Evolutionary conservation across 176 grass and related monocot genomes (phyloP), one percentile per base, ranked within the genome.

Genomic region (Hsuehochloa calcarea): DNA sequence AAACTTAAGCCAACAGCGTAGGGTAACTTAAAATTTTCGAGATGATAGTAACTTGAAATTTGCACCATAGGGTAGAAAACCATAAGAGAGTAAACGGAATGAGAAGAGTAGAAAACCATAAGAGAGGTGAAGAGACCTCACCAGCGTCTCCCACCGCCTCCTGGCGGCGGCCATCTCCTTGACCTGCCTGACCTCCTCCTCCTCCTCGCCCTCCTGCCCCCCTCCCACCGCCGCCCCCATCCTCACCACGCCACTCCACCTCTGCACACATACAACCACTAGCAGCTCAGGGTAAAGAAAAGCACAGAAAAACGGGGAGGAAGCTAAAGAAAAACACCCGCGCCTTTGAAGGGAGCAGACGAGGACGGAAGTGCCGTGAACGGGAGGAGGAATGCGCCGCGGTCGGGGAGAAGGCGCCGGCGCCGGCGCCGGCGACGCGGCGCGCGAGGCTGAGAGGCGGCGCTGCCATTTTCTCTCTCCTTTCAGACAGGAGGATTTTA

Each of bases 101-200:
- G 58, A 73, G 54, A 3, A 51, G 74, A 38, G 44, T 34, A 34
- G 31, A 34, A 34, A 34, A 34, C 31, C 2, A 34, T 34, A 3
- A 61, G 74, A 38, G 44, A 82, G 45, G 34, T 78, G 72, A 46
- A 39, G 46, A 74, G 37, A 71, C 17, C 80, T 79, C 84, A 95
- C 96, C 93, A 98, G 81, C 35, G 91, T 34, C 72, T 98, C 96
- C 96, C 96, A 98, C 70, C 96, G 89, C 84, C 65, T 98, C 83
- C 91, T 89, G 74, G 96, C 96, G 6, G 96, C 96, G 39, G 93
- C 86, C 89, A 95, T 93, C 77, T 98, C 93, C 70, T 94, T 98
- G 41, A 86, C 86, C 77, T 90, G 96, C 93, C 84, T 87, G 65
- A 46, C 83, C 91, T 98, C 96, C 77, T 93, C 96, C 75, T 93